These are phyloP conservation scores for Coffea canephora DNA, from an alignment of 257 asterid species.

Conservation along the genomic window DNA sequence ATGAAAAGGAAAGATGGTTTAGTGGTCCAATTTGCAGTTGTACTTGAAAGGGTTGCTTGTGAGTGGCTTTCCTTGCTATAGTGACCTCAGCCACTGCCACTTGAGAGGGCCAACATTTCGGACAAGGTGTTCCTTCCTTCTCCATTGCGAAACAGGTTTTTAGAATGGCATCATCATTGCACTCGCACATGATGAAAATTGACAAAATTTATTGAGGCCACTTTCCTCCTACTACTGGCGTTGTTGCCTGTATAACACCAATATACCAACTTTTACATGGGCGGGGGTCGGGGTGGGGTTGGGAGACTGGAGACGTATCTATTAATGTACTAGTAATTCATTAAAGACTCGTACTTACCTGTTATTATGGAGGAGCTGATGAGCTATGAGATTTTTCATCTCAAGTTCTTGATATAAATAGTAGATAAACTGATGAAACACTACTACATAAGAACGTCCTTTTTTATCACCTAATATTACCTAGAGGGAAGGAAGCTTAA, in stretches of 20 bases:
- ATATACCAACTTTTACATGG: not conserved
- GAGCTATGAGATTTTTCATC: too few relatives aligned
- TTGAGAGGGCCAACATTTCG: conserved; percentile 7
- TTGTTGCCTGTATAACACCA: not conserved
- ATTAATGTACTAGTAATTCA: too few relatives aligned
- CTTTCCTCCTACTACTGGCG: not conserved
- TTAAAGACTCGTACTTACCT: too few relatives aligned
- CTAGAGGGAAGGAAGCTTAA: too few relatives aligned
- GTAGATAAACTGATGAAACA: too few relatives aligned
- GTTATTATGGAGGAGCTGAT: too few relatives aligned
- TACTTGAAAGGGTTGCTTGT: conserved; percentile 13
- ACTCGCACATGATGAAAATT: conserved; percentile 7
- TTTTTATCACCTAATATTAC: too few relatives aligned
- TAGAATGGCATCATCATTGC: not conserved
- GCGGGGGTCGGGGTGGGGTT: not conserved
- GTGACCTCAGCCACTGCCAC: conserved; percentile 9
- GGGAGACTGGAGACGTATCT: too few relatives aligned
- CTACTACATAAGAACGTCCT: too few relatives aligned
- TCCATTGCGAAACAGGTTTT: not conserved
- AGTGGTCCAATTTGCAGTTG: conserved; percentile 41
- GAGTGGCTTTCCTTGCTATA: conserved; percentile 17
- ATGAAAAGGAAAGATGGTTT: conserved; percentile 32
- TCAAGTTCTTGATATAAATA: too few relatives aligned
- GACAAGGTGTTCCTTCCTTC: conserved; percentile 1
- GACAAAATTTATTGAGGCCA: conserved; percentile 11